Conservation (phyloP, 805 yeast genomes). For the Pachysolen tannophilus region DNA sequence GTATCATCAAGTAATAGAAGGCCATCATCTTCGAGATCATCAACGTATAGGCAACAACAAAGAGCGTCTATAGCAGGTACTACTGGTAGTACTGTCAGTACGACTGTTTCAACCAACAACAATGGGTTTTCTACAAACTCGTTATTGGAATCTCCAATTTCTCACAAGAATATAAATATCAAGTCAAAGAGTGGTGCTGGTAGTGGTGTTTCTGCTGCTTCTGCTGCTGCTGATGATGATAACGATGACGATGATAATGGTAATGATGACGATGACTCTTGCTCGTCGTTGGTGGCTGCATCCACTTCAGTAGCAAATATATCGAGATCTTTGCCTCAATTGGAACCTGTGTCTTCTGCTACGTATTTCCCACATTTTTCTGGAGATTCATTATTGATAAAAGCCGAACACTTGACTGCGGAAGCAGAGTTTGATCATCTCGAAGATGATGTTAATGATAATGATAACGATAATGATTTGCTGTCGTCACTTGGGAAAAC, state of each 20-base stretch:
- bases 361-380: conserved; percentile 65
- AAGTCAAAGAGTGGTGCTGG: neutral
- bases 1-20: neutral
- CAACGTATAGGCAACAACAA: neutral
- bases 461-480: conserved; percentile 18
- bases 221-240: neutral
- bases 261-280: neutral
- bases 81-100: neutral
- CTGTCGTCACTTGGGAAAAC: conserved; percentile 5
- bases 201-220: neutral
- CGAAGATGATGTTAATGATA: conserved; percentile 14
- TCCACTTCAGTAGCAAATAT: neutral
- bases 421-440: conserved; percentile 37
- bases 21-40: neutral
- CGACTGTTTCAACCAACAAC: neutral
- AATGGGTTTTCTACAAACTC: too few species aligned
- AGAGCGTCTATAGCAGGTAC: neutral
- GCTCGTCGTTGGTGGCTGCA: neutral
- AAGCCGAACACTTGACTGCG: conserved; percentile 38
- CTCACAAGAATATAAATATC: conserved; percentile 1
- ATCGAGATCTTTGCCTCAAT: conserved; percentile 14
- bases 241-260: neutral
- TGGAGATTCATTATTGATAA: conserved; percentile 13
- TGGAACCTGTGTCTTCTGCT: conserved; percentile 63
- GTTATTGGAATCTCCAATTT: neutral